Percentiles rank a stretch among this genome's conserved stretches.
These are phyloP conservation scores for Cladosporium velox DNA, from an alignment of 2,329 filamentous ascomycete genomes.

Conservation along the genomic window DNA sequence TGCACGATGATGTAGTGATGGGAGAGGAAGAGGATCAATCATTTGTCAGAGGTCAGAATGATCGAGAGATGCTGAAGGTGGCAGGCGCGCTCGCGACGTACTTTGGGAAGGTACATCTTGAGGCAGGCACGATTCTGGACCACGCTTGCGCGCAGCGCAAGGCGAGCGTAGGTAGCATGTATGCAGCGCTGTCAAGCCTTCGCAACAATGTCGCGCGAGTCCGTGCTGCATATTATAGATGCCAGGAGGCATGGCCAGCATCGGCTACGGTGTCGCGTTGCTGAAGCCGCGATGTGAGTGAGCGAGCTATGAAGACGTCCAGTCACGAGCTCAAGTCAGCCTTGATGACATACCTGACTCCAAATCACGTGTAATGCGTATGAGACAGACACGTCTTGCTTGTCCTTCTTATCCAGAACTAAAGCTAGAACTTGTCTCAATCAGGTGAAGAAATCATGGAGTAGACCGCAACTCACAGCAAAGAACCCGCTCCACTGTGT, in stretches of 20 bases:
- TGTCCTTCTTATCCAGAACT: background rate
- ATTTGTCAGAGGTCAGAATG: background rate
- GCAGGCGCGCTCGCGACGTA: background rate
- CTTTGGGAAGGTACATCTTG: conserved; percentile 4
- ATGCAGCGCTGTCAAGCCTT: background rate
- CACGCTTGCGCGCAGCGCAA: background rate
- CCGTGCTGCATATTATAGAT: background rate
- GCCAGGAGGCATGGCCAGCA: background rate
- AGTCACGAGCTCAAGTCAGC: background rate
- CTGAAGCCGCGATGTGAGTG: background rate
- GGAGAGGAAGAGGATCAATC: background rate
- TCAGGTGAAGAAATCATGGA: background rate
- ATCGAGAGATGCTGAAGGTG: background rate
- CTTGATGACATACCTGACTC: background rate
- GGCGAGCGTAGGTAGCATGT: background rate
- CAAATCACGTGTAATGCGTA: background rate
- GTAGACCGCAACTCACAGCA: background rate
- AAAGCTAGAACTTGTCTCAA: background rate
- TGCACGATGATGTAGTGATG: background rate
- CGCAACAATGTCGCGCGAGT: background rate
- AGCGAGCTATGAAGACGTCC: background rate
- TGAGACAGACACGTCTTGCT: background rate
- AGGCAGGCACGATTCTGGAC: conserved; percentile 1
- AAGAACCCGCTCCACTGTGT: background rate
- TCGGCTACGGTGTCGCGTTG: background rate